Percentiles rank a stretch among this genome's conserved stretches.
Evolutionary conservation across 2,329 filamentous ascomycete genomes (phyloP).

Genomic region (Trematosphaeria pertusa): DNA sequence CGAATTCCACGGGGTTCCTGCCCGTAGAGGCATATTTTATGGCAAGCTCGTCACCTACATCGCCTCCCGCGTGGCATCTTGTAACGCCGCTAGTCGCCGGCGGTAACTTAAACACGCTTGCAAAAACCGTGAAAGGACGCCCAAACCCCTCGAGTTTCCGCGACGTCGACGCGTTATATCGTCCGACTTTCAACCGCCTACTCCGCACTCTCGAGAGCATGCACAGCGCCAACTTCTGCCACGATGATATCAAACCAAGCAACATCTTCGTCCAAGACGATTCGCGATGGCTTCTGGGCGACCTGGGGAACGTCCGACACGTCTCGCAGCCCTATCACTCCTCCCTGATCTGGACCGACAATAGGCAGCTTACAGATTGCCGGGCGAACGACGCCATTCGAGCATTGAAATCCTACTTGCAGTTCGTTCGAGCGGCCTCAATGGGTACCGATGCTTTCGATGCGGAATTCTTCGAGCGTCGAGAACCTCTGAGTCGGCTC

Average conservation of each 20-base stretch:
- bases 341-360: constrained; percentile 30
- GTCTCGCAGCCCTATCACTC: constrained; percentile 36
- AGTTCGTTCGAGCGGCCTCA: constrained; percentile 25
- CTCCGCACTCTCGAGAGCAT: constrained; percentile 31
- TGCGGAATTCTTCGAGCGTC: constrained; percentile 24
- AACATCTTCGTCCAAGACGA: constrained; percentile 40
- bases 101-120: constrained; percentile 21
- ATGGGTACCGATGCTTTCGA: constrained; percentile 26
- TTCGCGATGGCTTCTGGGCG: constrained; percentile 40
- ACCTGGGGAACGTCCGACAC: constrained; percentile 45
- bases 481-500: constrained; percentile 28
- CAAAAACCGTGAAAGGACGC: background rate
- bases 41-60: constrained; percentile 10
- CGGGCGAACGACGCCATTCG: constrained; percentile 40
- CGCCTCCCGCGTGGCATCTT: constrained; percentile 22
- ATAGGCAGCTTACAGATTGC: constrained; percentile 32
- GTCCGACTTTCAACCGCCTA: constrained; percentile 35
- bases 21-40: constrained; percentile 27
- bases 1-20: constrained; percentile 17
- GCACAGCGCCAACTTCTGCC: constrained; percentile 42
- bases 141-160: constrained; percentile 1
- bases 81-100: constrained; percentile 15
- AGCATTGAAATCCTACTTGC: constrained; percentile 37
- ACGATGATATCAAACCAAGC: constrained; percentile 47
- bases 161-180: constrained; percentile 34